Base-by-base conservation (phyloP, 2,329 filamentous ascomycete species). In the Geosmithia morbida region DNA sequence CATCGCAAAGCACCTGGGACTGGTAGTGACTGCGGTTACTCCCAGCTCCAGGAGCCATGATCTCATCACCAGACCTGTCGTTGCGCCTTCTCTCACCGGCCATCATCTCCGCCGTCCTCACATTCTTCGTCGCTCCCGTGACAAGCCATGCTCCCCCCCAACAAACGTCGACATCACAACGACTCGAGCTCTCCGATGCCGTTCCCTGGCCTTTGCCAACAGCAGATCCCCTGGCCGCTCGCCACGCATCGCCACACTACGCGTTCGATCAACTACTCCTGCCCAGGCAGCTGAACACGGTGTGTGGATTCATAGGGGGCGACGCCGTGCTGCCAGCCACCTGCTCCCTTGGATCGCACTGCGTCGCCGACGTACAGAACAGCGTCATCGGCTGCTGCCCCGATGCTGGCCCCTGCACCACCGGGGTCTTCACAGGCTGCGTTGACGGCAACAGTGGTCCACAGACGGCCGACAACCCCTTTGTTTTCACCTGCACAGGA, bases 271-370 rank as follows among this genome's bases (percentile, higher is more conserved):
- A 41, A 57, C 55, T 41, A 59, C 59, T 69, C 6, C 55, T 57
- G 20, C 66, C 64, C 43, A 66, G 69, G 40, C 65, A 71, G 50
- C 56, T 62, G 46, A 75, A 76, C 58, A 79, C 75, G 16, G 57
- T 80, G 48, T 79, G 76, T 53, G 76, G 76, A 41, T 80, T 70
- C 58, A 66, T 80, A 54, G 70, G 68, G 50, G 75, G 74, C 19
- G 58, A 77, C 51, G 58, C 68, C 1, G 59, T 61, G 20, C 59
- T 77, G 29, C 72, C 75, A 2, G 76, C 75, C 40, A 79, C 75
- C 39, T 80, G 76, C 56, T 69, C 66, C 26, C 66, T 68, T 0
- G 76, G 75, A 33, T 78, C 74, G 39, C 74, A 79, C 57, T 80
- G 76, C 55, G 76, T 74, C 20, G 61, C 74, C 42, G 74, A 78